Base-by-base conservation (phyloP, 352 stramenopile genomes). In the Phytophthora sp. region DNA sequence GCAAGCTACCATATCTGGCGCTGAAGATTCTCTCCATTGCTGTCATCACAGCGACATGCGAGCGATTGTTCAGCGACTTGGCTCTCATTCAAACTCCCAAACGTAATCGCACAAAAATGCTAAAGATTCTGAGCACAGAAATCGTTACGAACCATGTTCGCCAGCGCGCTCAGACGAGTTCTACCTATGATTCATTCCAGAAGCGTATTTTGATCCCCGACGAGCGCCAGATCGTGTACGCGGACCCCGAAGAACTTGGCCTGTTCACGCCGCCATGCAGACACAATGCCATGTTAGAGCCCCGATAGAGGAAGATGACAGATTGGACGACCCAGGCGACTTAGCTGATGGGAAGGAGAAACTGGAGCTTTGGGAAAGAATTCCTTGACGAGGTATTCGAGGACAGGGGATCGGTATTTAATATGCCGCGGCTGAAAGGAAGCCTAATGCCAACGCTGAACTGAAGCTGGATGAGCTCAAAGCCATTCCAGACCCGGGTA, bases 21-120 rank as follows among this genome's bases (percentile, higher is more conserved):
- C 6, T 62, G 4, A 31, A 41, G 16, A 36, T 62, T n/a, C 31
- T 62, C 21, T 62, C 54, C 0, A 53, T 62, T 27, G 54, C 41
- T 8, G 54, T 62, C 3, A 62, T 46, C n/a, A 45, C 41, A 7
- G 41, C 54, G 7, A 62, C 54, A 2, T 62, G 54, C 7, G 54
- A 62, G 41, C 29, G 38, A 21, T 24, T 60, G 13, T 51, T 60
- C 26, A 62, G 54, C 13, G 29, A 35, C 4, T 24, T 62, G 16
- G 54, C 29, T 5, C n/a, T 54, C 13, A 53, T 62, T 11, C 41
- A 54, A 18, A 62, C 54, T 7, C n/a, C 27, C 2, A 62, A 62
- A n/a, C 29, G 41, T 1, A 62, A 54, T 12, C 29, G 41, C 7
- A 36, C 39, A 29, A 27, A 33, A 18, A 20, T n/a, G 16, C 21